Base-by-base conservation (phyloP, 441 rosid species). In the Gossypium trilobum region DNA sequence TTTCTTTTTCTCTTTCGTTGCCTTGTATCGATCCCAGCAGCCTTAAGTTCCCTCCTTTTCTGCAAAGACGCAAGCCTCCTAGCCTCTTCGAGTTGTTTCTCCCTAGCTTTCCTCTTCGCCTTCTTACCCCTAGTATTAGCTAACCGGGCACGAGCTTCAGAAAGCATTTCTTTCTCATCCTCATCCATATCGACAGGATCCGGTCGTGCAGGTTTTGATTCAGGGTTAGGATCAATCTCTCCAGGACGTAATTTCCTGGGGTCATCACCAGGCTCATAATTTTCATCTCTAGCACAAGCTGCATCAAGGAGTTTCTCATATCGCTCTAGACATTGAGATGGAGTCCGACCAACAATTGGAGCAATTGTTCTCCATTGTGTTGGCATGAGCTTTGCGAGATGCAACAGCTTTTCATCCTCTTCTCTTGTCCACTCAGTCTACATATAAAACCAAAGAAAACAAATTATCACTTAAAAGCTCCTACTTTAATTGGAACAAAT, bases 141-240 rank as follows among this genome's bases (percentile, higher is more conserved):
- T 73, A 95, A 83, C 23, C 97, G 85, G 75, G 99, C 99, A 66
- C 99, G 87, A 7, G 97, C 97, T 85, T 95, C 99, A 51, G 99
- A 95, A 77, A 95, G 95, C 97, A 91, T 95, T 79, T 95, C 99
- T 82, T 95, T 95, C 84, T 95, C 99, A 63, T 92, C 99, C 84
- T 95, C 99, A 77, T 95, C 99, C 97, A 95, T 95, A 71, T 95
- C 99, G 61, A 95, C 99, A 36, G 99, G 99, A 84, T 95, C 97
- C 1, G 99, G 99, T 39, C 97, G 93, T 10, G 99, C 99, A 77
- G 99, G 98, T 82, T 95, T 95, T 0, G 97, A 87, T 65, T 95
- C 99, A 1, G 97, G 99, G 55, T 95, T 92, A 0, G 99, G 97
- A 81, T 95, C 97, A 63, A 95, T 92, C 84, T 92, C 99, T 68